phyloP scores from a whole-genome alignment of 179 eudicot species.

The Silene vulgaris region DNA sequence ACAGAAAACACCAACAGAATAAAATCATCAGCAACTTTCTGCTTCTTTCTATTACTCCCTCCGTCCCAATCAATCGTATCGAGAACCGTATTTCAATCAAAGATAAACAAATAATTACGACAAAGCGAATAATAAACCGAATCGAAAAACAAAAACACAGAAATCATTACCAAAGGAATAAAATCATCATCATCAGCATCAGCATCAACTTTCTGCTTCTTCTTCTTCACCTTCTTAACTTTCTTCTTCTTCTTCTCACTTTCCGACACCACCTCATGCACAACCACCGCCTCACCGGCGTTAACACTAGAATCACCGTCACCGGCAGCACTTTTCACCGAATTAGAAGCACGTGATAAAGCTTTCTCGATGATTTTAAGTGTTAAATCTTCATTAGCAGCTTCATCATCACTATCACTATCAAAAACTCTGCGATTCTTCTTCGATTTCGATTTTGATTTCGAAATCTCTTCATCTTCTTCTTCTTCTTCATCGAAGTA shows the following conservation, averaged over 20 bases:
- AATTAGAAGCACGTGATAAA: conserved; percentile 7
- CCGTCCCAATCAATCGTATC: background rate
- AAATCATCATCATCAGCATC: conserved; percentile 22
- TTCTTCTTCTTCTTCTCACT: conserved; percentile 26
- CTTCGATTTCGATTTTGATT: background rate
- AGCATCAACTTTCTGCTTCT: conserved; percentile 24
- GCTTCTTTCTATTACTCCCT: no score
- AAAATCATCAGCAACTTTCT: no score
- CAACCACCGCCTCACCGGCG: conserved; percentile 6
- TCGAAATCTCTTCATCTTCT: background rate
- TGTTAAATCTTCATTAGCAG: conserved; percentile 81
- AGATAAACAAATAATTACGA: background rate
- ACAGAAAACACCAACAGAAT: no score
- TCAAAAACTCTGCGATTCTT: background rate
- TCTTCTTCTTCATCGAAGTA: background rate
- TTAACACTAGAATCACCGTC: background rate
- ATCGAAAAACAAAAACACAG: background rate
- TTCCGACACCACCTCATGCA: conserved; percentile 23
- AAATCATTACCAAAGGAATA: conserved; percentile 12
- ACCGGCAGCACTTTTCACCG: conserved; percentile 7
- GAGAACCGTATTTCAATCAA: background rate
- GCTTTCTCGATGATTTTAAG: conserved; percentile 42
- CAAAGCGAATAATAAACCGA: background rate
- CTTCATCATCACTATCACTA: conserved; percentile 53
- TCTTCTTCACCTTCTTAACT: conserved; percentile 28